Percentiles rank a stretch among this genome's conserved stretches.
Conservation (phyloP, 2,329 filamentous ascomycete genomes). For the Colletotrichum tabaci region DNA sequence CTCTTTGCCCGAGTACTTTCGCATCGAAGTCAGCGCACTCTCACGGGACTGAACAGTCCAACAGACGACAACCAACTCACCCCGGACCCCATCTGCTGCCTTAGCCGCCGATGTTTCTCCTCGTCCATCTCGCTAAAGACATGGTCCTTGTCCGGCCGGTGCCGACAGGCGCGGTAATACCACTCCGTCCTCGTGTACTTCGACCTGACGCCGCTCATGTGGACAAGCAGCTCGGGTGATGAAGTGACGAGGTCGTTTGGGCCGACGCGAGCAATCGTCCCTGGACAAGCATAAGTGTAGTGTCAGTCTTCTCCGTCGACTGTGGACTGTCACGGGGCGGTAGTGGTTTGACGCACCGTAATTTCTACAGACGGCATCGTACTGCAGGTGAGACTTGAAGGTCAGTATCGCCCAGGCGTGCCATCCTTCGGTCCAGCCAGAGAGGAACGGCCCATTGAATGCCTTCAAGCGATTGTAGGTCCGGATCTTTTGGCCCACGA, state of each 20-base stretch:
- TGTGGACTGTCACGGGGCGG: neutral
- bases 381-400: constrained; percentile 39
- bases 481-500: constrained; percentile 17
- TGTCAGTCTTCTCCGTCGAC: neutral
- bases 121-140: constrained; percentile 54
- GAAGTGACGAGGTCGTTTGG: constrained; percentile 58
- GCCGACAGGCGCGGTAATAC: constrained; percentile 53
- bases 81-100: constrained; percentile 60
- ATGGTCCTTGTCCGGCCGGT: constrained; percentile 54
- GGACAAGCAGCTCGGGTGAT: constrained; percentile 54
- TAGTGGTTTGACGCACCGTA: constrained; percentile 16
- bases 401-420: constrained; percentile 29
- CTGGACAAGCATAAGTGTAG: constrained; percentile 32
- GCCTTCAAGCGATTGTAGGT: constrained; percentile 32
- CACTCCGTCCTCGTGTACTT: constrained; percentile 54
- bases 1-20: constrained; percentile 63
- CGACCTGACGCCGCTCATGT: constrained; percentile 53
- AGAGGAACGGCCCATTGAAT: constrained; percentile 28
- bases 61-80: neutral
- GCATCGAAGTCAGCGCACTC: neutral
- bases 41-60: neutral
- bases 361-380: constrained; percentile 32
- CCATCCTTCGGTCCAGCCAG: constrained; percentile 30
- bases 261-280: constrained; percentile 57
- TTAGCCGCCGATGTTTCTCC: constrained; percentile 53